Conservation (phyloP, 75 land plant species). For the Picea sitchensis region DNA sequence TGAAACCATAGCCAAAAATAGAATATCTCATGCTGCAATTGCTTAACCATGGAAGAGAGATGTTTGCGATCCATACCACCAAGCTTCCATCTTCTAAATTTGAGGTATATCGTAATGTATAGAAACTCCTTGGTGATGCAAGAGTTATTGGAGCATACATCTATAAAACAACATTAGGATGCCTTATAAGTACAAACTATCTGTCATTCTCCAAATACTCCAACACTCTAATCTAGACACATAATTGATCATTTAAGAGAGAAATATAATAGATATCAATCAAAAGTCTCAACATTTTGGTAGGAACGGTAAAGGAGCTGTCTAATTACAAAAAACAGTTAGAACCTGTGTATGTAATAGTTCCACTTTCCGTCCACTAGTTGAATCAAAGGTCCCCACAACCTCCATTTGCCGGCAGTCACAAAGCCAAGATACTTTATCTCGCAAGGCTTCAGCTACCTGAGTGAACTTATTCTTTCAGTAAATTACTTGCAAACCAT, state of each 20-base stretch:
- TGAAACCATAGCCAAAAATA: constrained; percentile 6
- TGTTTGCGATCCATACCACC: constrained; percentile 22
- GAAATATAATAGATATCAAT: background rate
- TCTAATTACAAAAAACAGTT: background rate
- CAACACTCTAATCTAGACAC: constrained; percentile 13
- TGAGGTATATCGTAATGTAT: constrained; percentile 38
- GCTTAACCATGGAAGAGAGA: background rate
- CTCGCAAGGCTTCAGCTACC: constrained; percentile 36
- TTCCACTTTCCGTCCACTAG: constrained; percentile 33
- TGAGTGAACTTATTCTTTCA: background rate
- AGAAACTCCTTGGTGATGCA: constrained; percentile 42
- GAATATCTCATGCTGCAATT: background rate
- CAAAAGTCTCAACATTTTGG: background rate
- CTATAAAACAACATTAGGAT: constrained; percentile 7
- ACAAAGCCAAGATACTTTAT: constrained; percentile 34
- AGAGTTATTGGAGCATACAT: constrained; percentile 51
- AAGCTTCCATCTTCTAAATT: constrained; percentile 38
- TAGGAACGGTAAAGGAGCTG: background rate
- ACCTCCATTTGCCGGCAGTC: constrained; percentile 38
- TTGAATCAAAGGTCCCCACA: constrained; percentile 28
- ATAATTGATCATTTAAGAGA: too few relatives aligned
- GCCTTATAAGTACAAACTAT: background rate
- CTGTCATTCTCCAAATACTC: background rate
- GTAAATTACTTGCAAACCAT: background rate
- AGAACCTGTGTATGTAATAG: constrained; percentile 39